Percentiles rank a stretch among this genome's conserved stretches.
phyloP scores from a whole-genome alignment of 2,329 filamentous ascomycete species.

The Pezicula rhizophila region DNA sequence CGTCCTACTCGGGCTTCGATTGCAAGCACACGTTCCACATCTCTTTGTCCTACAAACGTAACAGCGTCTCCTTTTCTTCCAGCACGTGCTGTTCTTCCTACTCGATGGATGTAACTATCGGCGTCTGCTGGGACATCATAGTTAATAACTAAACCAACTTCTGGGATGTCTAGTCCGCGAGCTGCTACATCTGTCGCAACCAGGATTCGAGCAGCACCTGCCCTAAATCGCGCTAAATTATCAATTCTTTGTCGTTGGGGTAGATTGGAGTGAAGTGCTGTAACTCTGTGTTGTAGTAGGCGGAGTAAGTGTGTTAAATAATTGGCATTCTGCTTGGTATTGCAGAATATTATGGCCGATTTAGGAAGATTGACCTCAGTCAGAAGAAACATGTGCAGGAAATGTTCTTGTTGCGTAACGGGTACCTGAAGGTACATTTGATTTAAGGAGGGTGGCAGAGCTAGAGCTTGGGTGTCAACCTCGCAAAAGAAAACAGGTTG shows the following conservation, averaged over 20 bases:
- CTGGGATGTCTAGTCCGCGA: conserved; percentile 90
- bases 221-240: conserved; percentile 88
- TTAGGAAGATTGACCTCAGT: conserved; percentile 71
- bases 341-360: conserved; percentile 89
- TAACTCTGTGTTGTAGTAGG: conserved; percentile 81
- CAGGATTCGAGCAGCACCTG: conserved; percentile 78
- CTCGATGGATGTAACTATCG: conserved; percentile 95
- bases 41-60: conserved; percentile 86
- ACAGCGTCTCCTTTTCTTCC: conserved; percentile 77
- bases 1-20: conserved; percentile 80
- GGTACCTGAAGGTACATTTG: conserved; percentile 86
- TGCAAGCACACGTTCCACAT: conserved; percentile 83
- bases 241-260: conserved; percentile 78
- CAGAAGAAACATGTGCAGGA: conserved; percentile 80
- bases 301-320: conserved; percentile 84
- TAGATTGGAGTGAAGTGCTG: conserved; percentile 81
- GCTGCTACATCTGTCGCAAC: conserved; percentile 94
- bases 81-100: conserved; percentile 90
- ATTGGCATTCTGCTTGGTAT: conserved; percentile 82
- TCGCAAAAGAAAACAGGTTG: conserved; percentile 85
- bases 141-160: conserved; percentile 85
- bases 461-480: conserved; percentile 67
- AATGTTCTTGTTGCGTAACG: conserved; percentile 90
- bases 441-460: conserved; percentile 72
- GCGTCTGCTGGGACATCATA: conserved; percentile 95